Evolutionary conservation across 768 basidiomycete genomes (phyloP), one percentile per base, ranked within the genome.

Genomic region (Leccinum rimulosum): DNA sequence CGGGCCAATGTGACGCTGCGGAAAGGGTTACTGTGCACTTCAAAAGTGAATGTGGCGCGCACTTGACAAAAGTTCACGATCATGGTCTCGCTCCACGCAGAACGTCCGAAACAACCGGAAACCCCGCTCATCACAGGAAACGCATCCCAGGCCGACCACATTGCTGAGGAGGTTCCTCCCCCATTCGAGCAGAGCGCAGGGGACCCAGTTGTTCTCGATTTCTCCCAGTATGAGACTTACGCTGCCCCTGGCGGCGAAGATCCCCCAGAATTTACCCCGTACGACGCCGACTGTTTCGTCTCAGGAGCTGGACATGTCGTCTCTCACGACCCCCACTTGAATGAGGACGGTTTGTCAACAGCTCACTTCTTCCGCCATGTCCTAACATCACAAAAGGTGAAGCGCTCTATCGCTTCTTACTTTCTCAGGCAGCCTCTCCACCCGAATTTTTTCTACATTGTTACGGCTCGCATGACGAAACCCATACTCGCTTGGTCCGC

Each of bases 381-480:
- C 48, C 53, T 66, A 48, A 64, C 57, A 36, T 38, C 19, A 7
- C 54, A 58, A 11, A 55, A 87, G 87, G 87, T 49, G 87, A 88
- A 65, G 85, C 86, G 0, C 78, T 91, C 25, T 90, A 88, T 69
- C 83, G 88, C 57, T 93, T 90, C 71, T 74, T 93, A 17, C 80
- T 89, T 25, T 77, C 78, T 4, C 83, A 87, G 54, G 78, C 85
- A 2, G 69, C 65, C 33, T 71, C 64, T 3, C 76, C 74, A 2
- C 87, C 87, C 5, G 70, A 59, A 22, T 74, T 81, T 59, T 70
- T 73, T 36, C 66, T 88, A 5, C 80, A 77, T 47, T 79, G 80
- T 61, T 73, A 72, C 15, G 88, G 89, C 10, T 77, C 79, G 0
- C 88, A 89, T 66, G 60, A 69, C 3, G 87, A 90, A 66, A 79